Evolutionary conservation across 805 yeast species (phyloP).

Genomic region (Lachancea waltii): DNA sequence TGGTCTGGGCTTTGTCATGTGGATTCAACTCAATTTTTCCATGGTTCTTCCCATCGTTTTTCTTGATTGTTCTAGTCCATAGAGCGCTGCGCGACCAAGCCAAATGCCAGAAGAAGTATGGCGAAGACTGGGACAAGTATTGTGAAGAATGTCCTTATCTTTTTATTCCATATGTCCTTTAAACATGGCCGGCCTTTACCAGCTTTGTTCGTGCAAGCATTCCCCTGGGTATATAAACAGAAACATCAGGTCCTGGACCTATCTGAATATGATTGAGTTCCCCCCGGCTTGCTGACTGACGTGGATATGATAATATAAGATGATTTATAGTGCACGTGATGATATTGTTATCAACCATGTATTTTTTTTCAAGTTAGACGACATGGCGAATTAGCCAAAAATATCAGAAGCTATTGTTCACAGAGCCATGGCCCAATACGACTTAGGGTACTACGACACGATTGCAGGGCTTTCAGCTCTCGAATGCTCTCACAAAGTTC

Average conservation of each 20-base stretch:
- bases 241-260: not conserved
- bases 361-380: too few relatives aligned
- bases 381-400: too few relatives aligned
- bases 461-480: constrained; percentile 29
- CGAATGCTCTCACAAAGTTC: constrained; percentile 27
- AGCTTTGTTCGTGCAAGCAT: not conserved
- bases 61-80: constrained; percentile 79
- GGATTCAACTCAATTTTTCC: constrained; percentile 87
- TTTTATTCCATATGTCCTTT: constrained; percentile 78
- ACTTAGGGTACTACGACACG: constrained; percentile 25
- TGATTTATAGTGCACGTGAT: too few relatives aligned
- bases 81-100: constrained; percentile 83
- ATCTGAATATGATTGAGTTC: too few relatives aligned
- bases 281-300: too few relatives aligned
- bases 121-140: constrained; percentile 89
- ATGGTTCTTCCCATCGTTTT: constrained; percentile 93
- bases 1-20: constrained; percentile 88
- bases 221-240: not conserved
- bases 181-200: not conserved
- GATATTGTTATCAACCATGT: too few relatives aligned
- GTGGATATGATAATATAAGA: too few relatives aligned
- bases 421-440: constrained; percentile 7
- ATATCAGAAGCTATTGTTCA: not conserved
- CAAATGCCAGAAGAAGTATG: constrained; percentile 82
- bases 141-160: constrained; percentile 82